These are phyloP conservation scores for Capronia coronata DNA, from an alignment of 2,329 filamentous ascomycete species.

Conservation along the genomic window DNA sequence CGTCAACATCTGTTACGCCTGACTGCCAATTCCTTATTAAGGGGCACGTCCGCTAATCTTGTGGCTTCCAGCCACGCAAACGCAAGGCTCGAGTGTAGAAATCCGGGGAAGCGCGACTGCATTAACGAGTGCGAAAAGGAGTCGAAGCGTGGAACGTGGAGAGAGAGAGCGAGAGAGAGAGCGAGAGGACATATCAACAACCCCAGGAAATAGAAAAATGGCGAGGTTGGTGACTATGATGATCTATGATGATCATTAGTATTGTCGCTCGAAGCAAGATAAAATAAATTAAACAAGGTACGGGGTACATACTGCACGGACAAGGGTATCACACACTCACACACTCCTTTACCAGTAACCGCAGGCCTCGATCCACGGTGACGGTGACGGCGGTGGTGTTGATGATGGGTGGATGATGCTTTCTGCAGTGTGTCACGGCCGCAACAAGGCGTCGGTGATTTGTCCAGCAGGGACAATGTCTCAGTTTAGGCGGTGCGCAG, in stretches of 20 bases:
- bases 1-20: no score
- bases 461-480: constrained; percentile 13
- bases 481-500: constrained; percentile 15
- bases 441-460: background rate
- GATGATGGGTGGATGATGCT: background rate
- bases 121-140: background rate
- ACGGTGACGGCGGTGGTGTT: no score
- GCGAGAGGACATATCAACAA: background rate
- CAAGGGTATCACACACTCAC: no score
- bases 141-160: background rate
- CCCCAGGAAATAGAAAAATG: constrained; percentile 1
- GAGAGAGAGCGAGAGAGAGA: background rate
- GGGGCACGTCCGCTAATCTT: no score
- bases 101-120: background rate
- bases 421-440: background rate
- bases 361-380: no score
- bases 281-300: no score
- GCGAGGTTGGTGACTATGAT: constrained; percentile 14
- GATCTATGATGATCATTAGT: constrained; percentile 2
- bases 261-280: no score
- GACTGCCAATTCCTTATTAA: no score
- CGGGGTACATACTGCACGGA: no score
- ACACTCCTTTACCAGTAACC: no score
- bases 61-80: no score
- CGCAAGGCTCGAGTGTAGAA: background rate